phyloP scores from a whole-genome alignment of 2,329 filamentous ascomycete genomes.

The Clonostachys solani region DNA sequence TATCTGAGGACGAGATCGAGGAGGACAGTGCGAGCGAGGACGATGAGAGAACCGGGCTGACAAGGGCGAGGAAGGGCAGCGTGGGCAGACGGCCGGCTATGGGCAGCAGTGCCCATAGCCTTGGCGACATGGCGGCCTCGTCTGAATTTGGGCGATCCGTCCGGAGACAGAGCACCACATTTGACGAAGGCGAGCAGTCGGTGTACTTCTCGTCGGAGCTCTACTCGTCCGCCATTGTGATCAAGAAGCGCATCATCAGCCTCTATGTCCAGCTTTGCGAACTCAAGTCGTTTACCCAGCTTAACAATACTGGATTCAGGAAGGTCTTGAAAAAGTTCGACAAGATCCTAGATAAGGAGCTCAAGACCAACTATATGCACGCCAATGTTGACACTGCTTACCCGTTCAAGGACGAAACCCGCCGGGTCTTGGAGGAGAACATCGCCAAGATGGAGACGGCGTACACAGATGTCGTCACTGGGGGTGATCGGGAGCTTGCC shows the following conservation, averaged over 20 bases:
- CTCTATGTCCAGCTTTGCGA: constrained; percentile 92
- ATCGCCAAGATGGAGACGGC: constrained; percentile 72
- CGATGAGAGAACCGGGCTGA: constrained; percentile 53
- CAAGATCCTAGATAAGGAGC: constrained; percentile 82
- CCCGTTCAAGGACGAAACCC: constrained; percentile 73
- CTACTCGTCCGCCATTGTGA: constrained; percentile 67
- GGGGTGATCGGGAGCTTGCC: constrained; percentile 72
- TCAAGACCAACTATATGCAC: constrained; percentile 75
- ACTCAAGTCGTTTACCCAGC: constrained; percentile 90
- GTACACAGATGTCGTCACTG: constrained; percentile 79
- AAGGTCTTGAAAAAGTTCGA: constrained; percentile 99
- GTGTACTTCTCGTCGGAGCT: constrained; percentile 59
- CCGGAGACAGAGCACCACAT: constrained; percentile 62
- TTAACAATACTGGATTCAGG: constrained; percentile 93
- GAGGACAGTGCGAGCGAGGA: constrained; percentile 64
- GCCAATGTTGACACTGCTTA: constrained; percentile 72
- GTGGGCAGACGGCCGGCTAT: constrained; percentile 30
- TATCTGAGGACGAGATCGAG: constrained; percentile 49
- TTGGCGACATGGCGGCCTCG: constrained; percentile 57
- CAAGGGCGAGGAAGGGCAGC: constrained; percentile 33
- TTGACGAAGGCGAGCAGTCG: constrained; percentile 75
- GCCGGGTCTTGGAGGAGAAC: constrained; percentile 64
- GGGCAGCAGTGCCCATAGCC: constrained; percentile 28
- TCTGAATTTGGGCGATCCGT: constrained; percentile 52
- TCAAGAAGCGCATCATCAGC: constrained; percentile 87